Percentiles rank a stretch among this genome's conserved stretches.
These are phyloP conservation scores for Leishmania turanica DNA, from an alignment of 208 protist genomes.

Conservation along the genomic window DNA sequence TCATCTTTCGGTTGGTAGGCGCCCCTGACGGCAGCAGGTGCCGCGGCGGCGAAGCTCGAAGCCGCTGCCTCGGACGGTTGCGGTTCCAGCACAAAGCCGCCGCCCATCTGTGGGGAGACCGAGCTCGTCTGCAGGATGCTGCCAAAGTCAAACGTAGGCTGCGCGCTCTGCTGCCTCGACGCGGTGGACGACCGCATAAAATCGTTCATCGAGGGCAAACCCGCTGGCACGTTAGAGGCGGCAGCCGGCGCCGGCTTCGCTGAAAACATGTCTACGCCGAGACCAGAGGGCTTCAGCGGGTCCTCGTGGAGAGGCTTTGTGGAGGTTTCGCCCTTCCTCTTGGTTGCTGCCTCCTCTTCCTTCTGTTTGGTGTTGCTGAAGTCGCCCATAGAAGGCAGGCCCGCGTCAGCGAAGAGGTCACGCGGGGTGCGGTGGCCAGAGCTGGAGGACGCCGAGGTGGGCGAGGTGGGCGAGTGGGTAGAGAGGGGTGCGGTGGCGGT, in stretches of 20 bases:
- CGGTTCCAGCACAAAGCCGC: conserved; percentile 36
- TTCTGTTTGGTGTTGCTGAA: conserved; percentile 38
- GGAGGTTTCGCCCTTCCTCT: not conserved
- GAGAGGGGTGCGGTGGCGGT: conserved; percentile 34
- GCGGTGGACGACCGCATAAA: conserved; percentile 15
- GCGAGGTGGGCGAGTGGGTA: conserved; percentile 30
- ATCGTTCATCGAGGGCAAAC: conserved; percentile 22
- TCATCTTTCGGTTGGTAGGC: conserved; percentile 45
- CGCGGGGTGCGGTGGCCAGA: conserved; percentile 40
- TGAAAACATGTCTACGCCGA: conserved; percentile 68
- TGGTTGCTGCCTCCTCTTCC: conserved; percentile 4
- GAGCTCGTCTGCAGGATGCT: conserved; percentile 19
- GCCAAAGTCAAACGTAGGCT: conserved; percentile 37
- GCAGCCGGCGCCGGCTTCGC: conserved; percentile 15
- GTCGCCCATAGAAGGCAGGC: conserved; percentile 65
- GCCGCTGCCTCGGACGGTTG: conserved; percentile 10
- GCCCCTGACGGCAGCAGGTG: conserved; percentile 6
- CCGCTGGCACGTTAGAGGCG: conserved; percentile 1
- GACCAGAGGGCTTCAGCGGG: conserved; percentile 40
- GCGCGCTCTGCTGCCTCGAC: not conserved
- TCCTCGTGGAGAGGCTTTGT: conserved; percentile 33
- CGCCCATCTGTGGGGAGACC: not conserved
- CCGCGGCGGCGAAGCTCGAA: conserved; percentile 12
- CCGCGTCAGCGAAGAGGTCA: conserved; percentile 50
- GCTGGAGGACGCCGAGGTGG: conserved; percentile 40